Evolutionary conservation across 2,329 filamentous ascomycete species (phyloP).

Genomic region (Whalleya microplaca): DNA sequence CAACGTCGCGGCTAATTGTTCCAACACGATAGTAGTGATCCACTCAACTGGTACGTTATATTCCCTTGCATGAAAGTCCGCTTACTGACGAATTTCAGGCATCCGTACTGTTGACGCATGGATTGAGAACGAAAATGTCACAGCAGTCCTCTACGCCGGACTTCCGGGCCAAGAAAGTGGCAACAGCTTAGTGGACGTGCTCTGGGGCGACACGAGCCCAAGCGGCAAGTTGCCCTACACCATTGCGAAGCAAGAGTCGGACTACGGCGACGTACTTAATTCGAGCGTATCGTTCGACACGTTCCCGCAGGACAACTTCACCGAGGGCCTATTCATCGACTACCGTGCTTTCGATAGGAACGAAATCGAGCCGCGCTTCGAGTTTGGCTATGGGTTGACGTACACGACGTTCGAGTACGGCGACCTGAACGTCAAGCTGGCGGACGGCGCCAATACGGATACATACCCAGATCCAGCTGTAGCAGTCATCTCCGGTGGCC

Average conservation of each 20-base stretch:
- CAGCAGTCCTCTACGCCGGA: conserved; percentile 77
- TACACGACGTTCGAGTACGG: conserved; percentile 75
- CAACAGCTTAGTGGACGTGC: conserved; percentile 69
- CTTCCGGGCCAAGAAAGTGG: conserved; percentile 85
- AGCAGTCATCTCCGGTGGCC: conserved; percentile 57
- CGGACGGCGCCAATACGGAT: conserved; percentile 44
- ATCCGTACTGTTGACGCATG: conserved; percentile 50
- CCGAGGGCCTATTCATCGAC: conserved; percentile 82
- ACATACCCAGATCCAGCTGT: conserved; percentile 58
- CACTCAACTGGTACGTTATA: conserved; percentile 47
- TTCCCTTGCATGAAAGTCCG: background rate
- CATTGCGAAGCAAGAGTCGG: conserved; percentile 31
- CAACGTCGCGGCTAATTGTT: conserved; percentile 22
- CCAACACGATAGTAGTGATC: conserved; percentile 66
- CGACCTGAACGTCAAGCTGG: conserved; percentile 49
- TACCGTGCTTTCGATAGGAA: conserved; percentile 84
- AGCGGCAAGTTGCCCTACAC: conserved; percentile 37
- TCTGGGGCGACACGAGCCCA: conserved; percentile 56
- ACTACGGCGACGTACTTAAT: conserved; percentile 50
- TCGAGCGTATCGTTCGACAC: no score
- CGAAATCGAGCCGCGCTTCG: conserved; percentile 72
- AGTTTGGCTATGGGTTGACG: conserved; percentile 82
- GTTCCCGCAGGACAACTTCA: conserved; percentile 54
- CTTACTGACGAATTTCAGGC: background rate
- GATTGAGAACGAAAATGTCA: conserved; percentile 74